A percentile compares a stretch with the other conserved stretches of the same genome.
These are phyloP conservation scores for Candida endomychidarum DNA, from an alignment of 805 yeast genomes.

Conservation along the genomic window DNA sequence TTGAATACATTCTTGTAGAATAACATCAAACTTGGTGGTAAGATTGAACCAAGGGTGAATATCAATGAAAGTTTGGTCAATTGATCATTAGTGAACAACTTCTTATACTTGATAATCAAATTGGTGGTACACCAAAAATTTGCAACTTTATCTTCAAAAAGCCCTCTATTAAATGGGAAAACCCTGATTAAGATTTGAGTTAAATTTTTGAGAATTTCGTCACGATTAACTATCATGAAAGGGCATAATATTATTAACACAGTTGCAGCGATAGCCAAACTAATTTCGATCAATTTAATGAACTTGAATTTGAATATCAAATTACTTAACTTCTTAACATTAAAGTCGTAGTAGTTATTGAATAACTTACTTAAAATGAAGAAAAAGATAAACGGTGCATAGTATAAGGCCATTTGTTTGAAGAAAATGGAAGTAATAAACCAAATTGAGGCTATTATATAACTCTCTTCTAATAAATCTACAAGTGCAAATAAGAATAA, in stretches of 20 bases:
- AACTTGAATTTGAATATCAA: slow-evolving; percentile 42
- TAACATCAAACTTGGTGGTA: slow-evolving; percentile 31
- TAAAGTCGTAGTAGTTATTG: slow-evolving; percentile 18
- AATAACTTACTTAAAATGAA: slow-evolving; percentile 61
- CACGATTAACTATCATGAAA: slow-evolving; percentile 36
- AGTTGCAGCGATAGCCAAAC: slow-evolving; percentile 59
- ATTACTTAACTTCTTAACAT: slow-evolving; percentile 14
- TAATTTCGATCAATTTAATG: slow-evolving; percentile 60
- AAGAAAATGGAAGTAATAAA: slow-evolving; percentile 78
- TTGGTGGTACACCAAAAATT: slow-evolving; percentile 97
- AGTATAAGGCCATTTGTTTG: slow-evolving; percentile 95
- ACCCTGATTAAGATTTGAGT: slow-evolving; percentile 62
- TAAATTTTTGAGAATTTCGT: slow-evolving; percentile 27
- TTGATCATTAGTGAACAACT: slow-evolving; percentile 51
- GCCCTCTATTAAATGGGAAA: slow-evolving; percentile 90
- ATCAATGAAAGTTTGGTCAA: slow-evolving; percentile 59
- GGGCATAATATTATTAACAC: slow-evolving; percentile 59
- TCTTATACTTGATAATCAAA: slow-evolving; percentile 67
- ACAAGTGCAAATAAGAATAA: slow-evolving; percentile 67
- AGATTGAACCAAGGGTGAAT: slow-evolving; percentile 45
- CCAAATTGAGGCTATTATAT: slow-evolving; percentile 67
- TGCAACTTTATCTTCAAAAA: slow-evolving; percentile 96
- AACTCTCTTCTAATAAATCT: slow-evolving; percentile 61
- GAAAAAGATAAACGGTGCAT: slow-evolving; percentile 84
- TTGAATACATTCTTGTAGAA: slow-evolving; percentile 36